phyloP scores from a whole-genome alignment of 2,329 filamentous ascomycete species.

The Waltergamsia citrina region DNA sequence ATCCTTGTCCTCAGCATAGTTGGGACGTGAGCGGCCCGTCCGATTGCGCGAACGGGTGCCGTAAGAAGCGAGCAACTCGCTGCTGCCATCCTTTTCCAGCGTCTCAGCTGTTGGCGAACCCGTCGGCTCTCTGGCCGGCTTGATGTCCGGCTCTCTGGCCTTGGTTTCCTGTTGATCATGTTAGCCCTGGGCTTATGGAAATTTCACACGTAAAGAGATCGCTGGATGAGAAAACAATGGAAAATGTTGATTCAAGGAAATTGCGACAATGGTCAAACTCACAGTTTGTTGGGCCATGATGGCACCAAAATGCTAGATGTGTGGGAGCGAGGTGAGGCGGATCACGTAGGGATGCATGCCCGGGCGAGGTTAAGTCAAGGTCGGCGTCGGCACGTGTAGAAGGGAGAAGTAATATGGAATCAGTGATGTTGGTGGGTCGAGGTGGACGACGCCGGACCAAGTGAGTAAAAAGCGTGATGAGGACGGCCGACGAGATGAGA shows the following conservation, averaged over 20 bases:
- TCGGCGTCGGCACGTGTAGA: constrained; percentile 7
- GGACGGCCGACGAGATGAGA: constrained; percentile 8
- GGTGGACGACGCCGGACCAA: background rate
- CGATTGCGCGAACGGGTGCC: constrained; percentile 92
- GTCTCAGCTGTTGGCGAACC: constrained; percentile 37
- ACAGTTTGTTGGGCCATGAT: constrained; percentile 30
- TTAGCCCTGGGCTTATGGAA: constrained; percentile 5
- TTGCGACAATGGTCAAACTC: constrained; percentile 11
- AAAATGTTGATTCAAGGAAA: constrained; percentile 8
- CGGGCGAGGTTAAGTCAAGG: constrained; percentile 16
- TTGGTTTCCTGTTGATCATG: constrained; percentile 20
- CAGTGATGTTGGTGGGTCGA: constrained; percentile 1
- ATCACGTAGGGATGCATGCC: constrained; percentile 20
- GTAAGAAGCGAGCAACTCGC: constrained; percentile 59
- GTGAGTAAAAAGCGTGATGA: constrained; percentile 12
- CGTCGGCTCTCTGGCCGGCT: constrained; percentile 24
- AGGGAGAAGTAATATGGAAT: constrained; percentile 4
- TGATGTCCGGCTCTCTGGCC: constrained; percentile 21
- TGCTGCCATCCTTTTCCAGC: constrained; percentile 37
- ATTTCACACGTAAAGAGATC: background rate
- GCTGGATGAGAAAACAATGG: background rate
- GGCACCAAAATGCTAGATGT: constrained; percentile 21
- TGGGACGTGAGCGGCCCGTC: constrained; percentile 68
- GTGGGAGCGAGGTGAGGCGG: constrained; percentile 21
- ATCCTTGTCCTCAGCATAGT: constrained; percentile 93